These are phyloP conservation scores for Didymella arachidicola DNA, from an alignment of 2,329 filamentous ascomycete species.

Conservation along the genomic window DNA sequence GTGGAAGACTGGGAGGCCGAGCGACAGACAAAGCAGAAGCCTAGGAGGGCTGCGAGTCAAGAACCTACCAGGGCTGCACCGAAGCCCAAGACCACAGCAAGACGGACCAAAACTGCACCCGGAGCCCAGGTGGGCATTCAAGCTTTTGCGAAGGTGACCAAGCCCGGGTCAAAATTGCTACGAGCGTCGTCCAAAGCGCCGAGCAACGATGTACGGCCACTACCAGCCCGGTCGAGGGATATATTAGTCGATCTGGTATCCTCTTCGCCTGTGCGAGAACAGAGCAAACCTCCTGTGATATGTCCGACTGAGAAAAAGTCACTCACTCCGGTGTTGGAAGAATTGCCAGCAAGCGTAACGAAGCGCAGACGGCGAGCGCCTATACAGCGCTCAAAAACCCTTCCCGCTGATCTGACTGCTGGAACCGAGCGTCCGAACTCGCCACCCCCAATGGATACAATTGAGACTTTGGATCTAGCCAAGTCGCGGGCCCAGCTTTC, in stretches of 20 bases:
- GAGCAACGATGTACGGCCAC: neutral
- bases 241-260: conserved; percentile 40
- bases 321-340: conserved; percentile 29
- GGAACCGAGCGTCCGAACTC: conserved; percentile 27
- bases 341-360: conserved; percentile 41
- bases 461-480: conserved; percentile 42
- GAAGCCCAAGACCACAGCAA: conserved; percentile 33
- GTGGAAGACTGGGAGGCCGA: conserved; percentile 69
- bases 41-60: conserved; percentile 33
- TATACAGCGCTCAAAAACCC: conserved; percentile 47
- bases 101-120: conserved; percentile 30
- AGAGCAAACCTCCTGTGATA: conserved; percentile 2
- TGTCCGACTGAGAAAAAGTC: conserved; percentile 25
- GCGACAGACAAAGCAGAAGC: conserved; percentile 32
- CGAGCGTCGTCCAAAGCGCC: conserved; percentile 34
- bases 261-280: conserved; percentile 34
- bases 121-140: conserved; percentile 37
- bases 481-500: conserved; percentile 34
- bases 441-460: conserved; percentile 27
- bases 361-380: conserved; percentile 41
- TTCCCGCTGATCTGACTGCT: conserved; percentile 29
- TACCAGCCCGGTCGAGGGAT: conserved; percentile 1
- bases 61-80: conserved; percentile 29
- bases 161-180: conserved; percentile 38
- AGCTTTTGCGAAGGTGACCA: conserved; percentile 47